Evolutionary conservation across 495 filamentous ascomycete species (phyloP).

Genomic region (Penicillium bovifimosum): DNA sequence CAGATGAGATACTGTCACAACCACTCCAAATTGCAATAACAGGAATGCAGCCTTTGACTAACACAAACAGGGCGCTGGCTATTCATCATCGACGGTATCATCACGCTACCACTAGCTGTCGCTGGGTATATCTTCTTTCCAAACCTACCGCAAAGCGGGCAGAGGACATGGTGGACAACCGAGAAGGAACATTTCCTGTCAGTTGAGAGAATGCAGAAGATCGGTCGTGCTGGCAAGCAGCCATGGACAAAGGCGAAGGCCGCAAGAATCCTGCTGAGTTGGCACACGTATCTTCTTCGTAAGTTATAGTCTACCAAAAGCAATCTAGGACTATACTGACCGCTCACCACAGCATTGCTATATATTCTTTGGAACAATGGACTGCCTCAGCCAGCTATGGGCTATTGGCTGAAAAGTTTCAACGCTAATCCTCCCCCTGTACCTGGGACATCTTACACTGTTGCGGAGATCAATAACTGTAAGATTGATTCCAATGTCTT

Average conservation of each 20-base stretch:
- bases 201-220: conserved; percentile 19
- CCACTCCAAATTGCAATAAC: too few relatives aligned
- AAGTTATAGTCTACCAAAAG: not conserved
- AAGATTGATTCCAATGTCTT: not conserved
- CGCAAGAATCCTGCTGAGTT: conserved; percentile 20
- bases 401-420: conserved; percentile 27
- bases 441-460: conserved; percentile 18
- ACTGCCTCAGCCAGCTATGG: conserved; percentile 16
- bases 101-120: conserved; percentile 39
- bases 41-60: not conserved
- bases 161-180: conserved; percentile 25
- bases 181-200: conserved; percentile 22
- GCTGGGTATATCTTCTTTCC: conserved; percentile 52
- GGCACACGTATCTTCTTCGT: conserved; percentile 29
- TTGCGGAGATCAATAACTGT: conserved; percentile 22
- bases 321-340: not conserved
- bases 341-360: conserved; percentile 5
- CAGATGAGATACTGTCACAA: not conserved
- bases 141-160: conserved; percentile 20
- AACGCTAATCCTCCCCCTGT: conserved; percentile 22
- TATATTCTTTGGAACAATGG: conserved; percentile 26
- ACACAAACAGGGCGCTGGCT: conserved; percentile 21
- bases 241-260: conserved; percentile 22
- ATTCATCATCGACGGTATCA: conserved; percentile 36
- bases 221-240: conserved; percentile 20